phyloP scores from a whole-genome alignment of 2,329 filamentous ascomycete species.

The Paracoccidioides lutzii region DNA sequence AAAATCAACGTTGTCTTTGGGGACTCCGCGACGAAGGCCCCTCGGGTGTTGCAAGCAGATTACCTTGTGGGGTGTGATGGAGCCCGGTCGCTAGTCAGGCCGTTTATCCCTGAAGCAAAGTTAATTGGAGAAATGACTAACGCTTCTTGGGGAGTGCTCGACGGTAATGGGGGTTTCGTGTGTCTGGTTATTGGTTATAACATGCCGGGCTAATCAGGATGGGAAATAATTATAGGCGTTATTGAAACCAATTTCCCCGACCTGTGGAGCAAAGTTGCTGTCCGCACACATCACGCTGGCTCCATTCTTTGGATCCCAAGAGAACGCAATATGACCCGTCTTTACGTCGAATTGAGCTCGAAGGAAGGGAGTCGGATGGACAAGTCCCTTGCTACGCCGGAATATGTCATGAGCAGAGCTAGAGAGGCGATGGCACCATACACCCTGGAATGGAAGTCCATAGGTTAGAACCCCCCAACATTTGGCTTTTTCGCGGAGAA shows the following conservation, averaged over 20 bases:
- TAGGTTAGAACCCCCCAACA: conserved; percentile 17
- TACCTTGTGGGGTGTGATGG: conserved; percentile 55
- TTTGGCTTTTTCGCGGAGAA: too few species aligned
- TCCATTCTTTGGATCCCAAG: conserved; percentile 61
- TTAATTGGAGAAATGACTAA: conserved; percentile 43
- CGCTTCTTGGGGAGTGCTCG: conserved; percentile 36
- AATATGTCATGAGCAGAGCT: conserved; percentile 52
- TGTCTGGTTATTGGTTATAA: background rate
- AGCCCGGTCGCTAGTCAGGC: conserved; percentile 52
- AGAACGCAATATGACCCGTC: conserved; percentile 48
- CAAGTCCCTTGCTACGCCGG: conserved; percentile 50
- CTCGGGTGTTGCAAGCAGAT: conserved; percentile 1
- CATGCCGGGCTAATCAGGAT: background rate
- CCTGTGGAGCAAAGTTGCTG: conserved; percentile 45
- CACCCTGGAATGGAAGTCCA: conserved; percentile 31
- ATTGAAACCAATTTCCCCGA: conserved; percentile 51
- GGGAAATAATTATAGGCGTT: conserved; percentile 12
- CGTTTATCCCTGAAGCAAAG: conserved; percentile 41
- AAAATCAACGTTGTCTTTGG: conserved; percentile 33
- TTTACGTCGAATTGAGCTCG: conserved; percentile 51
- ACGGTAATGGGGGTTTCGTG: conserved; percentile 35
- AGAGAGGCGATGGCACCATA: conserved; percentile 36
- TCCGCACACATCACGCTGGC: conserved; percentile 45
- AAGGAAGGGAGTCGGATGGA: conserved; percentile 38
- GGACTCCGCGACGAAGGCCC: conserved; percentile 22